Evolutionary conservation across 768 basidiomycete species (phyloP).

Genomic region (Nidularia pulvinata): DNA sequence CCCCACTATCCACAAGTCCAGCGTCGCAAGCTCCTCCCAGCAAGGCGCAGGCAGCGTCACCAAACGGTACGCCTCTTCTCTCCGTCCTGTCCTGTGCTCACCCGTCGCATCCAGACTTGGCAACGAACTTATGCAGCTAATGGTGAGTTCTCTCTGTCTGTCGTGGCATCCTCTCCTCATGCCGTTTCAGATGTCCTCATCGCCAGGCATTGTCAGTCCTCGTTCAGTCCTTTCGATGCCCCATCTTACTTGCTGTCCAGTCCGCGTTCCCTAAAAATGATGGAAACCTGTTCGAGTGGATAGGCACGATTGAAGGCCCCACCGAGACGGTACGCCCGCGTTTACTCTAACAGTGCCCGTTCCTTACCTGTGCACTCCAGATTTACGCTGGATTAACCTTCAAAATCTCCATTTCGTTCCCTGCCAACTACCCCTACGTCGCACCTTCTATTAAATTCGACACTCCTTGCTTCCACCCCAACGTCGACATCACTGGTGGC

Average conservation of each 20-base stretch:
- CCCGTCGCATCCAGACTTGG: constrained; percentile 46
- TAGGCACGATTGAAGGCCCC: constrained; percentile 85
- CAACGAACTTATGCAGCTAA: constrained; percentile 86
- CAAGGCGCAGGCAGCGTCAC: constrained; percentile 78
- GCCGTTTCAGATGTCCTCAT: constrained; percentile 72
- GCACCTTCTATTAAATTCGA: constrained; percentile 87
- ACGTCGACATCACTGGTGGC: constrained; percentile 78
- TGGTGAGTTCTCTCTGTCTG: constrained; percentile 49
- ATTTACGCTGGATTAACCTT: constrained; percentile 81
- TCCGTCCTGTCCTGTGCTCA: constrained; percentile 6
- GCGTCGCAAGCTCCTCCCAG: constrained; percentile 45
- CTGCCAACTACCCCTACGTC: constrained; percentile 86
- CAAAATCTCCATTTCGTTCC: constrained; percentile 85
- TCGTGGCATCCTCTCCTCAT: constrained; percentile 5
- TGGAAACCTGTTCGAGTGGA: constrained; percentile 88
- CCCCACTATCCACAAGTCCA: constrained; percentile 57
- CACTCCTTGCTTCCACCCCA: constrained; percentile 90
- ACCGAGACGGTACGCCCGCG: constrained; percentile 60
- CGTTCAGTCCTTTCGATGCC: background rate
- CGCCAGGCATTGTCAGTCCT: constrained; percentile 78
- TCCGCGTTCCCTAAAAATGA: constrained; percentile 91
- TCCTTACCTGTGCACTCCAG: constrained; percentile 25
- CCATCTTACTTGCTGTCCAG: constrained; percentile 29
- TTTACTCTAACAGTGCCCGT: background rate
- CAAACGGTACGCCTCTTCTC: constrained; percentile 58